Conservation (phyloP, 768 basidiomycete species). For the Rhizopogon roseolus region DNA sequence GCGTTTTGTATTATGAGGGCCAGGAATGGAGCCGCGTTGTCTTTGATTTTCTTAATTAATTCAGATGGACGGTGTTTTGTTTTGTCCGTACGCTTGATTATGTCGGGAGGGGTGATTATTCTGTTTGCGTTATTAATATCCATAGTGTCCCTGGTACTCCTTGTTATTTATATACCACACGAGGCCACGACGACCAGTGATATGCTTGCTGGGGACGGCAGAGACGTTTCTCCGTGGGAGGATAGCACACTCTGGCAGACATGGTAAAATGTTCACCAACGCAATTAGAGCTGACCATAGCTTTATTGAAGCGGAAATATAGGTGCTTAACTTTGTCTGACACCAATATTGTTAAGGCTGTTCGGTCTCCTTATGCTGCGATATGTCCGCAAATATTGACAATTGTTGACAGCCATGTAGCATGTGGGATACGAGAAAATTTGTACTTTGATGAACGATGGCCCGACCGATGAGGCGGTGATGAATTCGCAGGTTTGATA, state of each 20-base stretch:
- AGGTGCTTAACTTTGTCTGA: not conserved
- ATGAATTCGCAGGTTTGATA: constrained; percentile 4
- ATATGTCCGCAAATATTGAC: not conserved
- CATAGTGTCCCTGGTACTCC: not conserved
- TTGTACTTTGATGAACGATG: not conserved
- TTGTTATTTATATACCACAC: not conserved
- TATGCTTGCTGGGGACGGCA: not conserved
- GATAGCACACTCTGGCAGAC: not conserved
- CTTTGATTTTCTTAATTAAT: constrained; percentile 46
- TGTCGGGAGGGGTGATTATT: too few relatives aligned
- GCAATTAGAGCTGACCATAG: not conserved
- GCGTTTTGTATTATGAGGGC: constrained; percentile 67
- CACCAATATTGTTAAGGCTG: constrained; percentile 4
- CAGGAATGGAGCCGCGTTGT: constrained; percentile 79
- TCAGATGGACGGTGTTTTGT: not conserved
- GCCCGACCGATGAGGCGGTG: constrained; percentile 1
- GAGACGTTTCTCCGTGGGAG: constrained; percentile 5
- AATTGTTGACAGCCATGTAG: not conserved
- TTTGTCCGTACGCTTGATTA: too few relatives aligned
- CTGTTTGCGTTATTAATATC: not conserved
- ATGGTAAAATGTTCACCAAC: not conserved
- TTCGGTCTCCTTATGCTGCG: not conserved
- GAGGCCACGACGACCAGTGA: not conserved
- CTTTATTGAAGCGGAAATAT: constrained; percentile 5
- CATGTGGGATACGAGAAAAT: constrained; percentile 1